Conservation (phyloP, 768 basidiomycete genomes). For the Nidula microcarpa region DNA sequence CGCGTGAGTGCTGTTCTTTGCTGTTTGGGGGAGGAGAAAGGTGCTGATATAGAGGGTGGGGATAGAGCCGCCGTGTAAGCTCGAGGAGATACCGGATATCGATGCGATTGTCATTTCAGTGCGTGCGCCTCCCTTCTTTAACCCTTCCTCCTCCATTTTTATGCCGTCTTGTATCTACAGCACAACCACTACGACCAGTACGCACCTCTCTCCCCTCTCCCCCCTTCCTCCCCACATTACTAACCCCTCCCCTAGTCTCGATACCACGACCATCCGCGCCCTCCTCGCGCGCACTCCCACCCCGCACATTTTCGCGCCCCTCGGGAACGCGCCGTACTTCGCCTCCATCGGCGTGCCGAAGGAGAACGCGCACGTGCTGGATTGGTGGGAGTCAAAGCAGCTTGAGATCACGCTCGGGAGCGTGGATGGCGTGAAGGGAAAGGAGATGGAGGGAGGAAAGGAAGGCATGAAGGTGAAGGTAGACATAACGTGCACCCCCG, state of each 20-base stretch:
- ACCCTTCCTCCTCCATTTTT: not conserved
- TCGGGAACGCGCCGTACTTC: constrained; percentile 48
- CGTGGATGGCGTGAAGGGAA: not conserved
- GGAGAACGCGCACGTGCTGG: constrained; percentile 45
- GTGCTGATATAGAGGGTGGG: not conserved
- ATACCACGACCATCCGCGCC: constrained; percentile 35
- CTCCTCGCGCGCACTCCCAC: constrained; percentile 28
- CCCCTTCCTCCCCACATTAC: not conserved
- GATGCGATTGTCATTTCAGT: constrained; percentile 64
- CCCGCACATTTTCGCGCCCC: constrained; percentile 56
- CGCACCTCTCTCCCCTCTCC: constrained; percentile 4
- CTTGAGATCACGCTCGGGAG: constrained; percentile 21
- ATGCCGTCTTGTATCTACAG: constrained; percentile 11
- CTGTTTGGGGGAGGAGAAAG: not conserved
- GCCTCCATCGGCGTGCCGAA: constrained; percentile 31
- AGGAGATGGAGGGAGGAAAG: not conserved
- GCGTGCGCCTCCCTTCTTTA: constrained; percentile 11
- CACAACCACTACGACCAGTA: constrained; percentile 56
- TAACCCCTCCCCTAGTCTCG: constrained; percentile 27
- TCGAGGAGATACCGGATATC: constrained; percentile 56
- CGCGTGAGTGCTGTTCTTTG: constrained; percentile 26
- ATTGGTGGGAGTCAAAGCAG: constrained; percentile 59
- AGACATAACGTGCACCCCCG: constrained; percentile 56
- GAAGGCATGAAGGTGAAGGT: constrained; percentile 18
- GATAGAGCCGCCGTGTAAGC: constrained; percentile 43